A percentile compares a stretch with the other conserved stretches of the same genome.
Evolutionary conservation across 1,284 basidiomycete genomes (phyloP).

Genomic region (Irpex rosettiformis): DNA sequence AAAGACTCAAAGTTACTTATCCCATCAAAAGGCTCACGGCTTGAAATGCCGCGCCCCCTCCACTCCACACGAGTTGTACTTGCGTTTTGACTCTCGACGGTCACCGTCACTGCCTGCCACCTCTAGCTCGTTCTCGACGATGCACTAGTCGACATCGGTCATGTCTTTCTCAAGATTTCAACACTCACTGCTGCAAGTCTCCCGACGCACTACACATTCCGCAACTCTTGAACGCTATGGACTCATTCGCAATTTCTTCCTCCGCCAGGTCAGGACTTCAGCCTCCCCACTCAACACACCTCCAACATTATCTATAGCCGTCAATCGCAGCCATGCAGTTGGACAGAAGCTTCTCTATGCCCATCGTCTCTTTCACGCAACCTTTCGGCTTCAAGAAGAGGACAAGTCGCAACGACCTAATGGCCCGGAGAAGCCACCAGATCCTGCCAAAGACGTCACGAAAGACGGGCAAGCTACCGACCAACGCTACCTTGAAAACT

Average conservation of each 20-base stretch:
- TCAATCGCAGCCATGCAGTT: neutral
- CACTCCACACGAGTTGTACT: too few relatives aligned
- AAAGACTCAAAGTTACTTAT: neutral
- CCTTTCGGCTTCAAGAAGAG: neutral
- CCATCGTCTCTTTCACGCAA: conserved; percentile 4
- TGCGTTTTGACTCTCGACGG: too few relatives aligned
- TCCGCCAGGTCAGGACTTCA: conserved; percentile 30
- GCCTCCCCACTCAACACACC: neutral
- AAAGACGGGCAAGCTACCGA: conserved; percentile 12
- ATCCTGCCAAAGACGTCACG: neutral
- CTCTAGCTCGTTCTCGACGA: neutral
- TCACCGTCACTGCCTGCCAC: neutral
- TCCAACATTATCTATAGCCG: neutral
- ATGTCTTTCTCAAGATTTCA: neutral
- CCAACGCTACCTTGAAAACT: conserved; percentile 57
- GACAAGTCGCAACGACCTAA: neutral
- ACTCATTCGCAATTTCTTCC: conserved; percentile 49
- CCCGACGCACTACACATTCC: neutral
- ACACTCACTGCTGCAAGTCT: neutral
- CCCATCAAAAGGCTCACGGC: neutral
- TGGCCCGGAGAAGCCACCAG: neutral
- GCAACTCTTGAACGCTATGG: conserved; percentile 43
- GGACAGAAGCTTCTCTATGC: neutral
- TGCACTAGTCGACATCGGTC: neutral
- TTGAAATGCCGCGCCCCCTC: too few relatives aligned